These are phyloP conservation scores for Solanum sejunctum DNA, from an alignment of 257 asterid species.

Conservation along the genomic window DNA sequence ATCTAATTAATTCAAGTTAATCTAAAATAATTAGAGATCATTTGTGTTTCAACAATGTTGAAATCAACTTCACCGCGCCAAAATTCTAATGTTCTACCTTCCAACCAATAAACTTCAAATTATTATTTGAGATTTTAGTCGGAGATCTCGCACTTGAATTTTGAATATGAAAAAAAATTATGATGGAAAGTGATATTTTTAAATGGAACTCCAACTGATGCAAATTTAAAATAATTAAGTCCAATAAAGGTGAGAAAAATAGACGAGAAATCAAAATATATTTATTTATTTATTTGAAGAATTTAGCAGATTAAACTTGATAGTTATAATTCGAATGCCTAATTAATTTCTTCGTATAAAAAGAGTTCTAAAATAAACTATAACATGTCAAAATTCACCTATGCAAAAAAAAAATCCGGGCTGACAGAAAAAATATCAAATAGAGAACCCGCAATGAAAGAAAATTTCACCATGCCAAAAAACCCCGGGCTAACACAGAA, in stretches of 20 bases:
- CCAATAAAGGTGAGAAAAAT: too few relatives aligned
- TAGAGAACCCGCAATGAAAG: too few relatives aligned
- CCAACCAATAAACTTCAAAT: background rate
- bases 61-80: background rate
- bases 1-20: background rate
- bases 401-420: too few relatives aligned
- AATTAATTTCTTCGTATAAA: background rate
- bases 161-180: too few relatives aligned
- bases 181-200: too few relatives aligned
- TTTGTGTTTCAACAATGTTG: background rate
- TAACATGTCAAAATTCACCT: background rate
- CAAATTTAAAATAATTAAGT: too few relatives aligned
- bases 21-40: background rate
- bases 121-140: background rate
- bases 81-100: background rate
- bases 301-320: background rate
- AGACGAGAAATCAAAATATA: too few relatives aligned
- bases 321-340: background rate
- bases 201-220: rapidly evolving
- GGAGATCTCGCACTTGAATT: too few relatives aligned
- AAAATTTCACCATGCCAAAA: too few relatives aligned
- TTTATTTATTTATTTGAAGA: too few relatives aligned
- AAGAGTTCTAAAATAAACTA: background rate
- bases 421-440: too few relatives aligned
- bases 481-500: too few relatives aligned